phyloP scores from a whole-genome alignment of 2,329 filamentous ascomycete species.

The Talaromyces atroroseus region DNA sequence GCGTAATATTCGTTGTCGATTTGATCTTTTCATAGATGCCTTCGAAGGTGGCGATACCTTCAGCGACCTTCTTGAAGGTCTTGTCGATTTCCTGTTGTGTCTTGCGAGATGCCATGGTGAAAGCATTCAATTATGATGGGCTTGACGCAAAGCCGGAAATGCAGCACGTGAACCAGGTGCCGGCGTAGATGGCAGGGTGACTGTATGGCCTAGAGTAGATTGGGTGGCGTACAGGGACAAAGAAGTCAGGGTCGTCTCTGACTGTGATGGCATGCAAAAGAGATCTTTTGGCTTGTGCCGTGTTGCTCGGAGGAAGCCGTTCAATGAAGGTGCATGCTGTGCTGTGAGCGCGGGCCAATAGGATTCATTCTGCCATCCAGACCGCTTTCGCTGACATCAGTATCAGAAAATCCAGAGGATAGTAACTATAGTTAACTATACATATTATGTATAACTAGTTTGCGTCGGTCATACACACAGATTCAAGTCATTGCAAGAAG shows the following conservation, averaged over 20 bases:
- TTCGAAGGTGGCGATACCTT: conserved; percentile 89
- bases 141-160: background rate
- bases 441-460: too few species aligned
- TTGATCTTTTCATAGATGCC: conserved; percentile 97
- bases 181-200: background rate
- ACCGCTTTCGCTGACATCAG: background rate
- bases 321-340: background rate
- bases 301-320: background rate
- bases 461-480: too few species aligned
- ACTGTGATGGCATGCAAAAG: background rate
- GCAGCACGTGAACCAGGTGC: background rate
- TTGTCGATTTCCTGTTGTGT: conserved; percentile 97
- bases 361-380: background rate
- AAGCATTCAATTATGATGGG: conserved; percentile 18
- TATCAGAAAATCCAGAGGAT: too few species aligned
- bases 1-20: conserved; percentile 81
- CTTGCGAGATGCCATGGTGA: conserved; percentile 86
- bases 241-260: background rate
- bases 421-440: too few species aligned
- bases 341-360: background rate
- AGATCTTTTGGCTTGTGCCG: background rate
- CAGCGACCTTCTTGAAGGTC: conserved; percentile 96
- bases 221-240: background rate
- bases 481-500: too few species aligned
- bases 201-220: background rate